Evolutionary conservation across 805 yeast species (phyloP), one percentile per base, ranked within the genome.

Genomic region (Gaillardinia entomophila): DNA sequence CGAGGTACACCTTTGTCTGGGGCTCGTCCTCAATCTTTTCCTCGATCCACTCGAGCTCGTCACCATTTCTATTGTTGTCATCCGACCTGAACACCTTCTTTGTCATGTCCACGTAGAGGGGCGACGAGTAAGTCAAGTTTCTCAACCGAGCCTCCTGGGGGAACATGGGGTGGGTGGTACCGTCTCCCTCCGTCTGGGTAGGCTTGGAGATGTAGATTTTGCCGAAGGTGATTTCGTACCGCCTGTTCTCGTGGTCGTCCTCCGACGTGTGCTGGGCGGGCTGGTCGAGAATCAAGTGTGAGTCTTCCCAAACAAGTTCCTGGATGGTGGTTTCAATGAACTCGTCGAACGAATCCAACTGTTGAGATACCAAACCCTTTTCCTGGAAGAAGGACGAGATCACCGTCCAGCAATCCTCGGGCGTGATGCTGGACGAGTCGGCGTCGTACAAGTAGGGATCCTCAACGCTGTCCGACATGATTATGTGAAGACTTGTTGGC

Each of bases 391-490:
- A 92, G 12, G 97, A 77, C 18, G 96, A 83, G 46, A 92, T 92
- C 41, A 92, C 97, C 20, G 95, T 82, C 99, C 99, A 92, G 64
- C 98, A 92, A 71, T 92, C 98, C 67, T 92, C 98, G 18, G 96
- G 85, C 20, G 97, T 88, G 65, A 92, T 86, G 42, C 56, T 51
- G 41, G 47, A 47, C 52, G 81, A 75, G 39, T 73, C 75, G 41
- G 75, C 85, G 46, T 82, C 89, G 55, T 79, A 79, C 35, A 75
- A 77, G 58, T 85, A 83, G 31, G 80, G 83, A 58, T 82, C 89
- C 33, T 60, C 67, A 14, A 36, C 42, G 33, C 35, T 38, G 36
- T 45, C 43, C 34, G 48, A 42, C 50, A 47, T 45, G n/a, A 14
- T 32, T 6, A 11, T n/a, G 3, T 8, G 13, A 17, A n/a, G 30